Evolutionary conservation across 306 rosid species (phyloP), one percentile per base, ranked within the genome.

Genomic region (Crataegus laevigata): DNA sequence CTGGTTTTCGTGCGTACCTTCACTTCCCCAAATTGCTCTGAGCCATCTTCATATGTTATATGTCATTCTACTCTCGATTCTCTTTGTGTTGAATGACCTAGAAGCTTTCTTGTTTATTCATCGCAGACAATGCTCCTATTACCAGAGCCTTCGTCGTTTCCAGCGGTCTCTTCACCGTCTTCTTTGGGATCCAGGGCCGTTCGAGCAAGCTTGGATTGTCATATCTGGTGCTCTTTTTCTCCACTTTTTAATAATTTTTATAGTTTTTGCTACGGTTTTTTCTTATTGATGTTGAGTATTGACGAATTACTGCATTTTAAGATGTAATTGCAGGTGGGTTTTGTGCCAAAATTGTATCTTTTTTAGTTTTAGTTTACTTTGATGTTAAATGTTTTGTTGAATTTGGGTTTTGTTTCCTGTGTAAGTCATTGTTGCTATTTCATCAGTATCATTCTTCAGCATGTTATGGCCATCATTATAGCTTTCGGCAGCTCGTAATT

Each of bases 161-260:
- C 12, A 83, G 96, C 29, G 94, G 87, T 43, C 87, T 96, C 71
- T 96, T 89, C 85, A 85, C 99, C 76, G 55, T 89, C 79, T 89
- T 96, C 88, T 88, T 90, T 47, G 99, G 98, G 91, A 90, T 96
- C 92, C 91, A 82, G 70, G 96, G 98, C 52, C 98, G 96, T 82
- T 87, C 88, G 30, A 83, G 66, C 78, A 76, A 79, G 79, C 92
- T 92, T 38, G 99, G 94, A 8, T 82, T 96, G 77, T 92, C 99
- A 18, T 96, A 96, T 87, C 88, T 88, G 97, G 99, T 94, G 54
- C 60, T 54, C 62, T 29, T 36, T 66, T 63, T 6, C 22, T 74
- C 47, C 18, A 32, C 65, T 75, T 78, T 13, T 74, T 75, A 10
- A 12, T 13, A 15, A 5, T 45, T 13, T 45, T 13, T 47, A 6